Percentiles rank a stretch among this genome's conserved stretches.
Evolutionary conservation across 129 eudicot species (phyloP).

Genomic region (Lactuca saligna): DNA sequence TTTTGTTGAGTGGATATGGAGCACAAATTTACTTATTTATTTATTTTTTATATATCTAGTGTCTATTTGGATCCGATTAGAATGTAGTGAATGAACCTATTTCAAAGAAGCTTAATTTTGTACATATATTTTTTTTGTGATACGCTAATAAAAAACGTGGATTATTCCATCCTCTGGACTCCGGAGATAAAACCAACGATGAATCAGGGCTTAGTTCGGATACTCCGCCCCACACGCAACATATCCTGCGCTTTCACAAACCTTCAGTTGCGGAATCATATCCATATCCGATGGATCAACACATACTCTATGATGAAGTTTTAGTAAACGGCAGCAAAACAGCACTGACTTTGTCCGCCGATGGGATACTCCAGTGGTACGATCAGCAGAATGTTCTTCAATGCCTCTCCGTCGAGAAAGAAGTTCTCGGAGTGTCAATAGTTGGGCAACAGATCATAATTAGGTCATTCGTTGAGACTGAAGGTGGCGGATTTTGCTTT

Average conservation of each 20-base stretch:
- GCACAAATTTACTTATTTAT: too few species aligned
- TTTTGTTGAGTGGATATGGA: too few species aligned
- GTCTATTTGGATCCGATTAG: too few species aligned
- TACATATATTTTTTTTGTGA: too few species aligned
- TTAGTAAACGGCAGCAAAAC: slow-evolving; percentile 46
- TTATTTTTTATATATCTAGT: too few species aligned
- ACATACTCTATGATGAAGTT: slow-evolving; percentile 45
- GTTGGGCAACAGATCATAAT: slow-evolving; percentile 44
- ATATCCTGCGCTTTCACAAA: slow-evolving; percentile 2
- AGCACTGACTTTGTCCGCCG: slow-evolving; percentile 44
- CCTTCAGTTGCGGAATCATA: background rate
- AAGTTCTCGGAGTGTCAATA: slow-evolving; percentile 60
- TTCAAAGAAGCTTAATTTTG: too few species aligned
- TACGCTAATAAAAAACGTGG: background rate
- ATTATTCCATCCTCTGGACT: background rate
- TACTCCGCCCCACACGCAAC: slow-evolving; percentile 18
- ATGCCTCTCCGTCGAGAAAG: slow-evolving; percentile 50
- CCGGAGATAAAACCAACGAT: slow-evolving; percentile 2
- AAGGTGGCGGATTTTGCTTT: slow-evolving; percentile 37
- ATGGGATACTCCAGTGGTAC: slow-evolving; percentile 61
- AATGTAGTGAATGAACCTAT: too few species aligned
- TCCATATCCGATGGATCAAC: slow-evolving; percentile 18
- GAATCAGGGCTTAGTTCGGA: background rate
- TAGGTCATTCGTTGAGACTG: slow-evolving; percentile 43
- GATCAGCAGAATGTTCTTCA: slow-evolving; percentile 30